These are phyloP conservation scores for Penicillium turbatum DNA, from an alignment of 495 filamentous ascomycete genomes.

Conservation along the genomic window DNA sequence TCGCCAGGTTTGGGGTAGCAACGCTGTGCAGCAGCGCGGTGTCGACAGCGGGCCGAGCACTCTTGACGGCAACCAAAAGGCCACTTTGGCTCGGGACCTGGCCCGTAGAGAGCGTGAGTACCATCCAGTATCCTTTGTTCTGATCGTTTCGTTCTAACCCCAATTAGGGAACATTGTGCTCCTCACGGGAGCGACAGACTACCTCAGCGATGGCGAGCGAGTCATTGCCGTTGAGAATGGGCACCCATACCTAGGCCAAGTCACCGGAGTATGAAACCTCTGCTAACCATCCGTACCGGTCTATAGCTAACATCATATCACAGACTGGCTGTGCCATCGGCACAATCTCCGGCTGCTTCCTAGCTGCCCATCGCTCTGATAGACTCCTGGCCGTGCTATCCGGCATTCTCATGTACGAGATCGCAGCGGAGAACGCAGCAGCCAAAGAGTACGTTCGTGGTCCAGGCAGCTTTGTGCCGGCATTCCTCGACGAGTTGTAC, in stretches of 20 bases:
- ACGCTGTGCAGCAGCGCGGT: constrained; percentile 64
- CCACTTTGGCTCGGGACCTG: constrained; percentile 56
- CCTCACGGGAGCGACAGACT: constrained; percentile 78
- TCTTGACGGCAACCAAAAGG: constrained; percentile 50
- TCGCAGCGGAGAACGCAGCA: constrained; percentile 74
- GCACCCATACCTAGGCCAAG: constrained; percentile 66
- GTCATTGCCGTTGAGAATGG: constrained; percentile 72
- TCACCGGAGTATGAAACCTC: constrained; percentile 60
- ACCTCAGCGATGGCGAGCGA: constrained; percentile 66
- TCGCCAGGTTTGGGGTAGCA: constrained; percentile 56
- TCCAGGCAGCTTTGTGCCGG: constrained; percentile 83
- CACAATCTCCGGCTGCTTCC: constrained; percentile 69
- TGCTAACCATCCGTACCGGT: neutral
- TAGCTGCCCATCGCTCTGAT: constrained; percentile 57
- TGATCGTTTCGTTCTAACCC: neutral
- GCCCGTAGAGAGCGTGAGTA: constrained; percentile 56
- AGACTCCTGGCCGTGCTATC: constrained; percentile 66
- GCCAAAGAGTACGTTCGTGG: constrained; percentile 61
- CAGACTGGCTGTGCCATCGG: constrained; percentile 81
- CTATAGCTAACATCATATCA: constrained; percentile 4
- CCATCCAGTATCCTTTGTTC: neutral
- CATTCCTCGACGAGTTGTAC: constrained; percentile 72
- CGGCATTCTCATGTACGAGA: constrained; percentile 74
- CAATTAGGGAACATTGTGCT: constrained; percentile 62
- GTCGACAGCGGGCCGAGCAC: constrained; percentile 75